Conservation (phyloP, 768 basidiomycete species). For the Pleurotus salmoneostramineus region DNA sequence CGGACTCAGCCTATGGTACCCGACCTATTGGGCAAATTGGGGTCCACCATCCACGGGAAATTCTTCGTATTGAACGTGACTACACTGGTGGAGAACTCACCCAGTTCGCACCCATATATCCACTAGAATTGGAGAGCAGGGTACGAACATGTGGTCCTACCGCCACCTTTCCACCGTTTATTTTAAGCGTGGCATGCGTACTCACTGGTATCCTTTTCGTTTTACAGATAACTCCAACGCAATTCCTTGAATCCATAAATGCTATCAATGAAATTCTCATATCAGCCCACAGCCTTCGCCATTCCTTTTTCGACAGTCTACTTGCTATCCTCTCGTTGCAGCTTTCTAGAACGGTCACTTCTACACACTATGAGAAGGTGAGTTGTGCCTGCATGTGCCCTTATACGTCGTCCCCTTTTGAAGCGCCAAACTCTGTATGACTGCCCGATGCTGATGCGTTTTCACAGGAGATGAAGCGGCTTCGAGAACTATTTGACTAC, state of each 20-base stretch:
- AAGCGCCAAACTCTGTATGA: not conserved
- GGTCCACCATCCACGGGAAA: conserved; percentile 85
- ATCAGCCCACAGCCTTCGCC: conserved; percentile 75
- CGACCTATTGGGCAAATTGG: conserved; percentile 83
- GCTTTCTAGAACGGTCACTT: conserved; percentile 62
- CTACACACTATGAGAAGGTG: conserved; percentile 83
- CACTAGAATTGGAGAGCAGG: conserved; percentile 89
- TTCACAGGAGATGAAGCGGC: conserved; percentile 70
- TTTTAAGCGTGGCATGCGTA: not conserved
- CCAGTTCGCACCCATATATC: conserved; percentile 88
- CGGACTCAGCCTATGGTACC: conserved; percentile 79
- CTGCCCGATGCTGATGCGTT: not conserved
- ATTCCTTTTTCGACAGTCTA: conserved; percentile 74
- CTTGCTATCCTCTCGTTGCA: conserved; percentile 80
- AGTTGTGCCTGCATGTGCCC: conserved; percentile 3
- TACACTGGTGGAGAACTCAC: conserved; percentile 86
- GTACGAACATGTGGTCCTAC: conserved; percentile 33
- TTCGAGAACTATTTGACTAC: conserved; percentile 58
- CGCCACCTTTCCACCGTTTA: not conserved
- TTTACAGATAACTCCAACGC: conserved; percentile 79
- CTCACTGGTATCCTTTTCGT: no score
- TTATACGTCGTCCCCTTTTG: not conserved
- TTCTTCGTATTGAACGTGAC: conserved; percentile 89
- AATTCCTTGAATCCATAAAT: conserved; percentile 89
- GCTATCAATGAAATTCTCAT: conserved; percentile 86